Conservation (phyloP, 768 basidiomycete genomes). For the Psilocybe subaeruginosa region DNA sequence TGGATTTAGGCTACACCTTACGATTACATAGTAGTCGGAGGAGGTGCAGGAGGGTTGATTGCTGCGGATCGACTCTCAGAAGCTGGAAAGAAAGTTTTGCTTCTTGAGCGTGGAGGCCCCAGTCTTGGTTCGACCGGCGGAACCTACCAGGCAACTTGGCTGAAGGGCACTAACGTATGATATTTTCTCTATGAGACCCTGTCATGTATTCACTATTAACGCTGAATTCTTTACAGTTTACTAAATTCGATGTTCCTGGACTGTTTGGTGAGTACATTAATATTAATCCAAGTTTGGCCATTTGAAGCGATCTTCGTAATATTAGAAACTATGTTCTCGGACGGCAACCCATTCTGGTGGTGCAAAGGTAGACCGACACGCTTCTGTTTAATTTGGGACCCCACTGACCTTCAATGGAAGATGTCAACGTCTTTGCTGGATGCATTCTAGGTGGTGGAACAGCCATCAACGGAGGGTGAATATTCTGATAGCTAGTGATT, state of each 20-base stretch:
- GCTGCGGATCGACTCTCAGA: constrained; percentile 62
- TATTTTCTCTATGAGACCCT: not conserved
- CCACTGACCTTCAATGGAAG: constrained; percentile 25
- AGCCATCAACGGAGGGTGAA: constrained; percentile 65
- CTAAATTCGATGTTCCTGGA: constrained; percentile 69
- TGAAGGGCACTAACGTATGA: constrained; percentile 45
- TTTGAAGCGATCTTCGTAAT: too few species aligned
- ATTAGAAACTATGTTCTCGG: constrained; percentile 63
- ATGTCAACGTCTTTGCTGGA: constrained; percentile 64
- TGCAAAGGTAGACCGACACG: constrained; percentile 48
- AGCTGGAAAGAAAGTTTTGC: constrained; percentile 63
- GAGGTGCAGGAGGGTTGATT: constrained; percentile 61
- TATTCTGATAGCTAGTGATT: not conserved
- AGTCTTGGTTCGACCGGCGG: constrained; percentile 63
- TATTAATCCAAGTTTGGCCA: too few species aligned
- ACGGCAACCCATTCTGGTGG: constrained; percentile 62
- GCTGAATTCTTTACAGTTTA: constrained; percentile 40
- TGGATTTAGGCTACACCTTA: constrained; percentile 43
- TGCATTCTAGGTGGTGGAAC: constrained; percentile 68
- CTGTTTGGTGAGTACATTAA: constrained; percentile 41
- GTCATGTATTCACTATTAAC: not conserved
- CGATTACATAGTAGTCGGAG: constrained; percentile 60
- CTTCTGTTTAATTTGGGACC: not conserved
- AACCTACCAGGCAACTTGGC: constrained; percentile 55
- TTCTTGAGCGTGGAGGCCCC: constrained; percentile 68